Evolutionary conservation across 2,329 filamentous ascomycete species (phyloP).

Genomic region (Aspergillus sp.): DNA sequence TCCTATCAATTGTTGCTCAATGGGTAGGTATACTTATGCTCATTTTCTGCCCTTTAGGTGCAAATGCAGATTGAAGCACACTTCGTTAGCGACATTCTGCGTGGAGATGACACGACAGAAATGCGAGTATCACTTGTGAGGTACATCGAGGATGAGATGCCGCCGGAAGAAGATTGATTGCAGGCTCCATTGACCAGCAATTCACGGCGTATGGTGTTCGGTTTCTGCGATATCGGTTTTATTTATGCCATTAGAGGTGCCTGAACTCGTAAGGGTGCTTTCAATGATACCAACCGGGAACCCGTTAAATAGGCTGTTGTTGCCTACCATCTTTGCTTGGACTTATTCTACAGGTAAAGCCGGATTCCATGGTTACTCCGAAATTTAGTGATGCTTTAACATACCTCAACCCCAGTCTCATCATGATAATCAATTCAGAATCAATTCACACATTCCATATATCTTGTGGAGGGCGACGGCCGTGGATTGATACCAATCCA

Average conservation of each 20-base stretch:
- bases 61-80: conserved; percentile 99
- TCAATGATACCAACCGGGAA: neutral
- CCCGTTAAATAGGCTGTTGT: neutral
- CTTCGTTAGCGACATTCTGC: conserved; percentile 89
- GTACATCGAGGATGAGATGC: conserved; percentile 97
- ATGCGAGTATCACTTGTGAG: conserved; percentile 90
- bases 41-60: conserved; percentile 48
- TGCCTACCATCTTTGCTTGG: neutral
- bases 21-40: neutral
- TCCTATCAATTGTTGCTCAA: neutral
- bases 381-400: neutral
- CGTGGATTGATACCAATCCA: too few species aligned
- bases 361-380: neutral
- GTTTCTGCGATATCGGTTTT: conserved; percentile 5
- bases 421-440: neutral
- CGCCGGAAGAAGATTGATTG: conserved; percentile 87
- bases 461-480: too few species aligned
- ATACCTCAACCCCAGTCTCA: neutral
- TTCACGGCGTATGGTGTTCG: conserved; percentile 28
- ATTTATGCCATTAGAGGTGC: neutral
- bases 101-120: conserved; percentile 94
- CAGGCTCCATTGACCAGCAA: conserved; percentile 1
- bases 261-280: neutral
- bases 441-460: too few species aligned
- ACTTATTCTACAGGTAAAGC: neutral